Conservation (phyloP, 2,329 filamentous ascomycete genomes). For the Talaromyces sp. region DNA sequence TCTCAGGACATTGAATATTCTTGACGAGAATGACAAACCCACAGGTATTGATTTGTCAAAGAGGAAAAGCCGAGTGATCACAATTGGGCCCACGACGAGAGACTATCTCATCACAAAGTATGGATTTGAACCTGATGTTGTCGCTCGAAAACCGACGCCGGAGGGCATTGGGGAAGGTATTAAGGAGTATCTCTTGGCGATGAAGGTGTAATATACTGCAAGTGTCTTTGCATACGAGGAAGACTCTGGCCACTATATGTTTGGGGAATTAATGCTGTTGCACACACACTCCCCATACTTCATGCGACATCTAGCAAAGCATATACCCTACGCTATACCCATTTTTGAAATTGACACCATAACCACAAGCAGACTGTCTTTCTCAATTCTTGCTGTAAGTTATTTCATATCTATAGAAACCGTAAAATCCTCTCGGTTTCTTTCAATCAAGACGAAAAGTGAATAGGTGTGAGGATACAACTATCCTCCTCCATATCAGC, state of each 20-base stretch:
- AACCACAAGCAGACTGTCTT: not conserved
- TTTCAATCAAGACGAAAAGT: too few relatives aligned
- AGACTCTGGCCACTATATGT: too few relatives aligned
- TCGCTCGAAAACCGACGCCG: slow-evolving; percentile 75
- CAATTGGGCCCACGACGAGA: slow-evolving; percentile 90
- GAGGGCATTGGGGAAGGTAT: slow-evolving; percentile 74
- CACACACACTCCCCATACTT: not conserved
- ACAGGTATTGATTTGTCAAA: slow-evolving; percentile 25
- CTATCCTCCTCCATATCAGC: too few relatives aligned
- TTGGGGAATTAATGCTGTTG: not conserved
- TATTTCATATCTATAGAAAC: too few relatives aligned
- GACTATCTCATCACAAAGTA: slow-evolving; percentile 59
- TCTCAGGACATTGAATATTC: slow-evolving; percentile 49
- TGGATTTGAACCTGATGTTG: slow-evolving; percentile 53
- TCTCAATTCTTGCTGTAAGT: not conserved
- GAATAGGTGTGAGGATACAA: too few relatives aligned
- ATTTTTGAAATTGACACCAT: not conserved
- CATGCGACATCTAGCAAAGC: not conserved
- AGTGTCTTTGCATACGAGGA: too few relatives aligned
- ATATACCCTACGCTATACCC: not conserved
- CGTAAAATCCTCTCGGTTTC: too few relatives aligned
- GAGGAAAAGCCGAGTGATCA: slow-evolving; percentile 59
- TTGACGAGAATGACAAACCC: slow-evolving; percentile 31
- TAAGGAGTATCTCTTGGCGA: slow-evolving; percentile 41
- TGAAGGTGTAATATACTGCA: not conserved